phyloP scores from a whole-genome alignment of 2,329 filamentous ascomycete genomes.

The Coniochaeta ligniaria region DNA sequence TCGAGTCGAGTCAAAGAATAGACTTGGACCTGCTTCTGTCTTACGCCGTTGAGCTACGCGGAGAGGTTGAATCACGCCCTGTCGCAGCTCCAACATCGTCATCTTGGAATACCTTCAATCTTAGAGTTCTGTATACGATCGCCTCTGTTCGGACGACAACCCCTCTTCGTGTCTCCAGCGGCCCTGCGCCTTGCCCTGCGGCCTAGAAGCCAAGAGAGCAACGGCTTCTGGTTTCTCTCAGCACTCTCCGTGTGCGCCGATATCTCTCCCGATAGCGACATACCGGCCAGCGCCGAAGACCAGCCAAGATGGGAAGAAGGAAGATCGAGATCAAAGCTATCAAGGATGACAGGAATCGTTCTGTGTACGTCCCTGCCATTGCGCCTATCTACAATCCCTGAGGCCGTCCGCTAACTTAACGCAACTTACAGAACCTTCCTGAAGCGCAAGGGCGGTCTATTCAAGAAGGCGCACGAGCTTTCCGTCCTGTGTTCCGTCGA shows the following conservation, averaged over 20 bases:
- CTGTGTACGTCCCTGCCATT: slow-evolving; percentile 62
- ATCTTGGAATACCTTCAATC: background rate
- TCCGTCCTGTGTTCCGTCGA: slow-evolving; percentile 97
- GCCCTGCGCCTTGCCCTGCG: background rate
- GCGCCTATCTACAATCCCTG: background rate
- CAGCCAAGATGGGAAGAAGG: slow-evolving; percentile 75
- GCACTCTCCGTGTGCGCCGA: background rate
- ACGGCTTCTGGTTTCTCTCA: background rate
- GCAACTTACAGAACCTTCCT: slow-evolving; percentile 69
- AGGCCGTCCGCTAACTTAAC: slow-evolving; percentile 12
- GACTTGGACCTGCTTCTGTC: background rate
- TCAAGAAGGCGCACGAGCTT: slow-evolving; percentile 99
- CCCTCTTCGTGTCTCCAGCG: background rate
- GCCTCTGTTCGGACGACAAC: background rate
- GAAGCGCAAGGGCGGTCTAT: slow-evolving; percentile 96
- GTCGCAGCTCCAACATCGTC: background rate
- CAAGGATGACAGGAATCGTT: slow-evolving; percentile 96
- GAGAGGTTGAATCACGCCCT: background rate
- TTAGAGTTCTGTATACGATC: background rate
- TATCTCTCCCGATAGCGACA: background rate
- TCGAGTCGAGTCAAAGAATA: background rate
- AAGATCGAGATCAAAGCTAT: slow-evolving; percentile 99
- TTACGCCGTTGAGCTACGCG: background rate
- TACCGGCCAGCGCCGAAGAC: background rate
- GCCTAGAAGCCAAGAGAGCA: background rate